Evolutionary conservation across 257 asterid genomes (phyloP).

Genomic region (Mitragyna speciosa): DNA sequence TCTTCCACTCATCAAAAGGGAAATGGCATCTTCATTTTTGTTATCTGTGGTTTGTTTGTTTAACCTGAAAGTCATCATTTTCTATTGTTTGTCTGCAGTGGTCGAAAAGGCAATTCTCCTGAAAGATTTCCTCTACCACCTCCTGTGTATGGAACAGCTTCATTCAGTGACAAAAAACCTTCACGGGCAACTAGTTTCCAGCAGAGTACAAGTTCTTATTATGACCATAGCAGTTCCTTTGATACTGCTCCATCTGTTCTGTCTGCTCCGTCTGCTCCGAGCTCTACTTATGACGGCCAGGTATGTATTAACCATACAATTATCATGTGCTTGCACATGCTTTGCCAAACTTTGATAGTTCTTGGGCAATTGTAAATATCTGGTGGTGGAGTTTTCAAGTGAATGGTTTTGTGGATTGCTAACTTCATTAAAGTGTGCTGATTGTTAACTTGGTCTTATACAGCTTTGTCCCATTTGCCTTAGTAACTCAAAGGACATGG

Average conservation of each 20-base stretch:
- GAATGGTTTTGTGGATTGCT: neutral
- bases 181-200: constrained; percentile 38
- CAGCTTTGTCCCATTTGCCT: constrained; percentile 96
- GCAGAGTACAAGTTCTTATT: constrained; percentile 33
- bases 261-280: constrained; percentile 53
- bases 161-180: constrained; percentile 43
- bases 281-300: constrained; percentile 60
- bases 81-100: constrained; percentile 37
- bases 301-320: constrained; percentile 28
- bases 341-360: neutral
- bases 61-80: neutral
- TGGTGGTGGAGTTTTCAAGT: neutral
- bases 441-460: constrained; percentile 13
- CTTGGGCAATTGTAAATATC: neutral
- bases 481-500: constrained; percentile 84
- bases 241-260: constrained; percentile 45
- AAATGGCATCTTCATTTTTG: neutral
- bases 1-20: neutral
- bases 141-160: constrained; percentile 51
- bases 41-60: neutral
- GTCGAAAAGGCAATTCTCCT: constrained; percentile 48
- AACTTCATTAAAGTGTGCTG: neutral
- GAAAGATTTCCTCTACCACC: constrained; percentile 82
- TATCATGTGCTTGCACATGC: constrained; percentile 2
- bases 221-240: constrained; percentile 23